A percentile compares a stretch with the other conserved stretches of the same genome.
Conservation (phyloP, 2,329 filamentous ascomycete genomes). For the Parascedosporium putredinis region DNA sequence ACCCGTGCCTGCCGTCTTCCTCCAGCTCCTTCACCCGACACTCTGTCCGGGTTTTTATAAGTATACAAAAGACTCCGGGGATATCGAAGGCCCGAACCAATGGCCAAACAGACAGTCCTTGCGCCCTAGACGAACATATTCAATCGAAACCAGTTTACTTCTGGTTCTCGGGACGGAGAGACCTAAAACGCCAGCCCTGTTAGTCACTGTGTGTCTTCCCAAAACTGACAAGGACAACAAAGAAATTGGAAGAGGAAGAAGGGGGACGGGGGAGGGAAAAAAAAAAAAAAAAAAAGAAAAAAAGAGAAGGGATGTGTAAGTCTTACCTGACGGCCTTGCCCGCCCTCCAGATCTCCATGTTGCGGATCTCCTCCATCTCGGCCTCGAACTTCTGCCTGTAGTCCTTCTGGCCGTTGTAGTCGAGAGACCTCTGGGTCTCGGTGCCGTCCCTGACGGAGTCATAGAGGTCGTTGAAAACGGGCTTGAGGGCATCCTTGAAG, state of each 20-base stretch:
- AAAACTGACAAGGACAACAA: not conserved
- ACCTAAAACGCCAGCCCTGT: constrained; percentile 32
- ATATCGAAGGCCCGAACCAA: not conserved
- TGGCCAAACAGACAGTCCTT: constrained; percentile 1
- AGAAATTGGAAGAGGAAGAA: not conserved
- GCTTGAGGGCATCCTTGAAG: constrained; percentile 98
- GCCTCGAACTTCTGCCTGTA: constrained; percentile 97
- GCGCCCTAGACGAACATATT: constrained; percentile 6
- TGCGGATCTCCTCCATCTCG: constrained; percentile 97
- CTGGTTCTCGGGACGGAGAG: constrained; percentile 79
- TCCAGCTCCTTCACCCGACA: not conserved
- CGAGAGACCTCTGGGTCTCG: constrained; percentile 92
- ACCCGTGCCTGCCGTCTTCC: not conserved
- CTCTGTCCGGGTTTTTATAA: not conserved
- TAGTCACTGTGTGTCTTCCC: constrained; percentile 9
- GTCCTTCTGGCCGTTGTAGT: constrained; percentile 92
- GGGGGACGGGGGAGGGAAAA: not conserved
- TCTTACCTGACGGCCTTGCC: constrained; percentile 83
- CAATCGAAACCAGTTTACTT: constrained; percentile 40
- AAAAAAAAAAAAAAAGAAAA: constrained; percentile 19
- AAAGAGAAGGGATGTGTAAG: constrained; percentile 19
- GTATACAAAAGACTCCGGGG: constrained; percentile 3
- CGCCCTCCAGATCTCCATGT: constrained; percentile 97
- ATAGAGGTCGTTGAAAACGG: constrained; percentile 96
- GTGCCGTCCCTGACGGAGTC: constrained; percentile 81